These are phyloP conservation scores for Podila horticola DNA, from an alignment of 192 early-diverging fungal species.

Conservation along the genomic window DNA sequence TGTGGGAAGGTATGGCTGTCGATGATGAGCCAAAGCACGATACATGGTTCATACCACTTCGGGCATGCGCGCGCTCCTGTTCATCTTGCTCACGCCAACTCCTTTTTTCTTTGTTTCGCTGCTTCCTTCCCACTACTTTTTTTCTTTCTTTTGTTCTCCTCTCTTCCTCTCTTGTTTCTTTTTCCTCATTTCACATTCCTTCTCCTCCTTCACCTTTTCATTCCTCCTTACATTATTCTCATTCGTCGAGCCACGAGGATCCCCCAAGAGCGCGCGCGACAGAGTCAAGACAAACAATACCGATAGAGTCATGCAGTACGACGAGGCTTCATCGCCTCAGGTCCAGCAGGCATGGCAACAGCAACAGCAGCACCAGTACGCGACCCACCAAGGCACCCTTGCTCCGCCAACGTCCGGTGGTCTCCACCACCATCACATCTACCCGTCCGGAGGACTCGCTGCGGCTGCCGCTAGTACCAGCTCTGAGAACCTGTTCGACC, in stretches of 20 bases:
- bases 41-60: no score
- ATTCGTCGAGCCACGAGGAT: background rate
- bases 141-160: background rate
- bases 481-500: constrained; percentile 62
- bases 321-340: background rate
- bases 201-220: background rate
- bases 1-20: no score
- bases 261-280: no score
- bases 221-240: background rate
- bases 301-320: background rate
- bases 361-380: constrained; percentile 15
- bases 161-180: constrained; percentile 4
- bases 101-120: background rate
- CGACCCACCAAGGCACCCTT: background rate
- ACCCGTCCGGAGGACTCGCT: background rate
- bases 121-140: background rate
- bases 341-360: background rate
- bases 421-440: background rate
- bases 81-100: background rate
- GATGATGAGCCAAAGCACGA: no score
- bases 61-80: background rate
- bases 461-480: background rate
- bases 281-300: background rate
- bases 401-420: no score
- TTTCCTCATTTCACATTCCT: background rate